These are phyloP conservation scores for Harringtonia aguacate DNA, from an alignment of 2,329 filamentous ascomycete genomes.

Conservation along the genomic window DNA sequence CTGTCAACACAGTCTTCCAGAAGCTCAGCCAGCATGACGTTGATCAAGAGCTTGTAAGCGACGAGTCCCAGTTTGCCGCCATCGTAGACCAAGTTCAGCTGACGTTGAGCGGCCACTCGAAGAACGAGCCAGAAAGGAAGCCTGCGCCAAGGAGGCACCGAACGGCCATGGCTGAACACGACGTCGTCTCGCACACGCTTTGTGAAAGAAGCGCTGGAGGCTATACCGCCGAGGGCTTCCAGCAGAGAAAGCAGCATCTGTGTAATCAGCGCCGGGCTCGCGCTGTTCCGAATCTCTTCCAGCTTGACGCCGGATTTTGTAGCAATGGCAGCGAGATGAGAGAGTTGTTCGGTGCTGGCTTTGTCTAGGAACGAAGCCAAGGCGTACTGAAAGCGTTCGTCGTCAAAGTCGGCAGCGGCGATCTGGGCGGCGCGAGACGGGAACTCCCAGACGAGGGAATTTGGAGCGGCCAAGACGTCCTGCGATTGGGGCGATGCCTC, in stretches of 20 bases:
- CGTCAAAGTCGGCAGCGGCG: conserved; percentile 20
- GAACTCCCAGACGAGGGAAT: conserved; percentile 47
- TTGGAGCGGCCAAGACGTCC: conserved; percentile 37
- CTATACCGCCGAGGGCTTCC: conserved; percentile 35
- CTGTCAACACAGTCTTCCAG: conserved; percentile 25
- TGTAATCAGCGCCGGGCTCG: conserved; percentile 44
- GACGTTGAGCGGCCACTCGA: conserved; percentile 44
- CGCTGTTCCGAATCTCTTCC: conserved; percentile 46
- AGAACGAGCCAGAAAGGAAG: conserved; percentile 52
- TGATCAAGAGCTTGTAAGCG: conserved; percentile 49
- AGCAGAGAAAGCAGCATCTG: conserved; percentile 51
- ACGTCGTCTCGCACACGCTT: conserved; percentile 58
- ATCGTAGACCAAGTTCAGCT: conserved; percentile 30
- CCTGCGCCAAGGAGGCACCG: conserved; percentile 46
- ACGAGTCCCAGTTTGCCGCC: conserved; percentile 30
- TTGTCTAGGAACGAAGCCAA: conserved; percentile 44
- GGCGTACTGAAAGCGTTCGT: conserved; percentile 30
- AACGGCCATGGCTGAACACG: conserved; percentile 29
- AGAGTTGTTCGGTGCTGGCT: conserved; percentile 35
- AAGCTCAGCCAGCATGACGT: conserved; percentile 32
- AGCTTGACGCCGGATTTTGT: conserved; percentile 38
- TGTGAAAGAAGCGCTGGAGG: conserved; percentile 25
- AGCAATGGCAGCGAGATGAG: conserved; percentile 31
- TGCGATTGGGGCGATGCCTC: conserved; percentile 45
- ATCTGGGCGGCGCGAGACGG: conserved; percentile 42